Conservation (phyloP, 73 alveolate genomes). For the Stentor roeselii region DNA sequence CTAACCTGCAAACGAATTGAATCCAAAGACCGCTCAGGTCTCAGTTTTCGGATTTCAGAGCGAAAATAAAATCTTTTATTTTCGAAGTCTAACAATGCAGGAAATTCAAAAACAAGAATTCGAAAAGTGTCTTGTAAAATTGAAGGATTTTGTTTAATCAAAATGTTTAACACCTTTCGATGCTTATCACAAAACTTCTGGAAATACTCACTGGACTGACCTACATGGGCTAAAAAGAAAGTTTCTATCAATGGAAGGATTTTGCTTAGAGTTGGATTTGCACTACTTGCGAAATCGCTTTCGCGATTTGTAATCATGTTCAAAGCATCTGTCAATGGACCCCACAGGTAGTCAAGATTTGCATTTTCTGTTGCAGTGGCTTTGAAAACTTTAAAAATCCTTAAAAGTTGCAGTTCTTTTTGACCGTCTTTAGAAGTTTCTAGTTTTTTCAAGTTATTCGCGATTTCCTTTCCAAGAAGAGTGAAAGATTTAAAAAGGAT, state of each 20-base stretch:
- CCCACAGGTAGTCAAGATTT: neutral
- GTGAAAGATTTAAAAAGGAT: neutral
- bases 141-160: constrained; percentile 5
- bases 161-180: neutral
- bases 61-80: constrained; percentile 73
- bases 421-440: neutral
- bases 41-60: constrained; percentile 51
- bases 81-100: constrained; percentile 66
- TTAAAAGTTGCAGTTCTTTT: neutral
- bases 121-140: neutral
- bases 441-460: neutral
- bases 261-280: constrained; percentile 17
- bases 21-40: constrained; percentile 35
- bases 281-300: neutral
- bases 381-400: neutral
- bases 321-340: constrained; percentile 2
- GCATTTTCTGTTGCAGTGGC: neutral
- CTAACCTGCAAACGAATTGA: constrained; percentile 52
- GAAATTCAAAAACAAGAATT: constrained; percentile 22
- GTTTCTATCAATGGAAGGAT: constrained; percentile 8
- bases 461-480: neutral
- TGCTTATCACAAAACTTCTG: neutral
- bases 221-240: neutral
- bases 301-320: neutral
- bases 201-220: neutral